Evolutionary conservation across 306 rosid genomes (phyloP).

Genomic region (Oxytropis ochrocephala): DNA sequence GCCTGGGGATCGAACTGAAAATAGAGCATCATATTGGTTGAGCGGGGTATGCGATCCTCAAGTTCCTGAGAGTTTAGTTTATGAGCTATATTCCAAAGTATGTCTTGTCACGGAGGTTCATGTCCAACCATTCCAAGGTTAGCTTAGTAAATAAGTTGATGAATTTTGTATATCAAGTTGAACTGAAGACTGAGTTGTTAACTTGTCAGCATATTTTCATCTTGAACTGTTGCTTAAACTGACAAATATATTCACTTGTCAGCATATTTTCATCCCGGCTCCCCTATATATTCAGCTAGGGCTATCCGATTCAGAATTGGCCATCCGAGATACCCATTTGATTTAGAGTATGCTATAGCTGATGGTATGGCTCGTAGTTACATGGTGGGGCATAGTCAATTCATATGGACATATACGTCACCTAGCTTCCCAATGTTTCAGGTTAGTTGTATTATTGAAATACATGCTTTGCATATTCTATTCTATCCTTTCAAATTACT

Average conservation of each 20-base stretch:
- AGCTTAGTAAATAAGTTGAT: not conserved
- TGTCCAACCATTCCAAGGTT: constrained; percentile 63
- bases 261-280: constrained; percentile 54
- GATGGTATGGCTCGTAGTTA: not conserved
- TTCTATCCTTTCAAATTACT: not conserved
- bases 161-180: constrained; percentile 6
- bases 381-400: not conserved
- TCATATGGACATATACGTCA: constrained; percentile 52
- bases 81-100: constrained; percentile 37
- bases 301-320: constrained; percentile 60
- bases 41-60: constrained; percentile 55
- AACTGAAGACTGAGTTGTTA: not conserved
- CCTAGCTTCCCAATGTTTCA: constrained; percentile 62
- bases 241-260: constrained; percentile 27
- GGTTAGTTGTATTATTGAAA: constrained; percentile 28
- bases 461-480: not conserved
- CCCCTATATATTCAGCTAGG: constrained; percentile 50
- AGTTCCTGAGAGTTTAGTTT: constrained; percentile 48
- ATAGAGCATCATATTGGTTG: constrained; percentile 56
- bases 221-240: constrained; percentile 13
- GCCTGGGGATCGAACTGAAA: constrained; percentile 29
- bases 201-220: not conserved
- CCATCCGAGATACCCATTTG: not conserved
- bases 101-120: constrained; percentile 57
- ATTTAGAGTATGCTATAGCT: not conserved